Evolutionary conservation across 2,329 filamentous ascomycete species (phyloP).

Genomic region (Graphiopsis chlorocephala): DNA sequence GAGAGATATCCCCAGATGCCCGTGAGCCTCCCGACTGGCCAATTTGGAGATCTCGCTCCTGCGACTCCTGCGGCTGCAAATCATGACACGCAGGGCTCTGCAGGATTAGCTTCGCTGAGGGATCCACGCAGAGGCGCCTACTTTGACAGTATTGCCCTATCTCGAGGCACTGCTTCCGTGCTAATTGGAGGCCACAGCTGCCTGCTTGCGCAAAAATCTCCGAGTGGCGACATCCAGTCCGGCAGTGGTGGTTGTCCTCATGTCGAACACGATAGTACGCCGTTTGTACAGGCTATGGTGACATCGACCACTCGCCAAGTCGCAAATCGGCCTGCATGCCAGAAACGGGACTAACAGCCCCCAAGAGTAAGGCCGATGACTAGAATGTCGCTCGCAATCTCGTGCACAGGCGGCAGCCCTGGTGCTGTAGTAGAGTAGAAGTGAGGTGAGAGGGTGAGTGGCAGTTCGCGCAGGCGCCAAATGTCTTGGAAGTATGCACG

Average conservation of each 20-base stretch:
- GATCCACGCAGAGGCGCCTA: not conserved
- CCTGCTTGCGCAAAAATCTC: not conserved
- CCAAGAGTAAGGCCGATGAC: not conserved
- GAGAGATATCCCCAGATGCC: not conserved
- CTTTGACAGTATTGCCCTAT: not conserved
- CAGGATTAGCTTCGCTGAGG: not conserved
- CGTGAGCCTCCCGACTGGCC: conserved; percentile 2
- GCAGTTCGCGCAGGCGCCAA: not conserved
- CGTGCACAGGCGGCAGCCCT: not conserved
- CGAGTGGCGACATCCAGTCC: not conserved
- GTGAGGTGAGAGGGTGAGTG: conserved; percentile 8
- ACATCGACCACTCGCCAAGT: not conserved
- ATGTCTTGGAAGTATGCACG: conserved; percentile 1
- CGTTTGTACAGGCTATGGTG: not conserved
- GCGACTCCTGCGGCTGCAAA: conserved; percentile 11
- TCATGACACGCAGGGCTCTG: conserved; percentile 2
- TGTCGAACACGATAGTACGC: not conserved
- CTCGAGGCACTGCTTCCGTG: not conserved
- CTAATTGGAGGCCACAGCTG: not conserved
- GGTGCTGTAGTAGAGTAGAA: not conserved
- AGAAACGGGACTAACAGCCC: not conserved
- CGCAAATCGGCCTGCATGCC: conserved; percentile 4
- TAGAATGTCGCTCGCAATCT: conserved; percentile 7
- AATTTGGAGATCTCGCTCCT: conserved; percentile 4
- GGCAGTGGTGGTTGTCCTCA: not conserved